These are phyloP conservation scores for Penicillium oxalicum DNA, from an alignment of 2,329 filamentous ascomycete species.

Conservation along the genomic window DNA sequence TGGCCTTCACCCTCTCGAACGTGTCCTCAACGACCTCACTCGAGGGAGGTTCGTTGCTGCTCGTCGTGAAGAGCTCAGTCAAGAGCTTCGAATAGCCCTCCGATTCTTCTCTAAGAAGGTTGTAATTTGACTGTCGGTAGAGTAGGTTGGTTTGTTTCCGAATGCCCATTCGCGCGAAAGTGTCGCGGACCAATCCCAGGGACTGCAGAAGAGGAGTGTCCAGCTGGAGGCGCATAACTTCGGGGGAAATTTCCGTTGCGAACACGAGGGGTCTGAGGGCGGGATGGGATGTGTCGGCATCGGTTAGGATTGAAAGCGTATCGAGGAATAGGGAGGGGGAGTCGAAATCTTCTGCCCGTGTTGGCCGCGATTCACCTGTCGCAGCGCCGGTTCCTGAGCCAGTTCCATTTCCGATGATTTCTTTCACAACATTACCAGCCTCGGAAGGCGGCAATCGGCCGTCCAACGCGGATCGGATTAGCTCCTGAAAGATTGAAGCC, in stretches of 20 bases:
- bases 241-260: constrained; percentile 64
- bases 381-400: constrained; percentile 44
- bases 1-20: constrained; percentile 84
- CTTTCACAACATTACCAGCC: constrained; percentile 65
- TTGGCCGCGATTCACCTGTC: constrained; percentile 39
- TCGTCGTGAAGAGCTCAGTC: constrained; percentile 90
- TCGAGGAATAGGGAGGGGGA: constrained; percentile 72
- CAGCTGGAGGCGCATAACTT: constrained; percentile 72
- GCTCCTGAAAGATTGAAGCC: constrained; percentile 73
- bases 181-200: constrained; percentile 75
- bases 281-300: constrained; percentile 57
- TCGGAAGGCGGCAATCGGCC: constrained; percentile 60
- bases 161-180: constrained; percentile 75
- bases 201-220: constrained; percentile 70
- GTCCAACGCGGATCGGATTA: constrained; percentile 69
- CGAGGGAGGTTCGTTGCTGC: constrained; percentile 65
- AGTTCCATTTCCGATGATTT: constrained; percentile 60
- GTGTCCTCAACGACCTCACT: constrained; percentile 73
- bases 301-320: constrained; percentile 70
- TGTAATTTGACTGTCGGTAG: constrained; percentile 95
- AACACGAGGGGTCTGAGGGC: constrained; percentile 62
- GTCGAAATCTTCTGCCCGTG: constrained; percentile 45
- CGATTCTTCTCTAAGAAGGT: constrained; percentile 86
- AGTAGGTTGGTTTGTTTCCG: constrained; percentile 87
- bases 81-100: constrained; percentile 96